Conservation (phyloP, 2,329 filamentous ascomycete species). For the Talaromyces sp. region DNA sequence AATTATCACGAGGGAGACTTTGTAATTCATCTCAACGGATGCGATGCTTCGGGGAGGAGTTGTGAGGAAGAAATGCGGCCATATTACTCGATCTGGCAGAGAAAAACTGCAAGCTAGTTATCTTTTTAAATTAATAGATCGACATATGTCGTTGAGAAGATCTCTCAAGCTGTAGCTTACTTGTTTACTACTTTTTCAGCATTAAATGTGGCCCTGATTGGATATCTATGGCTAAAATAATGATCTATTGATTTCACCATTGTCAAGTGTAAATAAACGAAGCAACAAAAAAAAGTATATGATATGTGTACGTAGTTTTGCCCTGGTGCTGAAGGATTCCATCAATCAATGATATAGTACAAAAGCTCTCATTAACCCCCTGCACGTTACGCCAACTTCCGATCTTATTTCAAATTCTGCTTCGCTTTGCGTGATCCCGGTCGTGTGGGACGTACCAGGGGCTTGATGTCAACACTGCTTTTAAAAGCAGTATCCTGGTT, state of each 20-base stretch:
- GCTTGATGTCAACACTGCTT: conserved; percentile 27
- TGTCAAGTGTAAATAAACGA: neutral
- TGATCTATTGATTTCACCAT: neutral
- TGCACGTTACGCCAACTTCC: neutral
- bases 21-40: conserved; percentile 71
- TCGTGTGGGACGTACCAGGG: neutral
- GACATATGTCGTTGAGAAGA: neutral
- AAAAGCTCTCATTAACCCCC: neutral
- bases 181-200: neutral
- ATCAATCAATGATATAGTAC: conserved; percentile 8
- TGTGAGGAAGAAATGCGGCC: conserved; percentile 68
- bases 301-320: conserved; percentile 3
- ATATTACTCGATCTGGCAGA: conserved; percentile 42
- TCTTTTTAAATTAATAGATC: neutral
- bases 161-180: neutral
- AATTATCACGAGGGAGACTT: conserved; percentile 80
- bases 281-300: neutral
- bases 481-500: conserved; percentile 6
- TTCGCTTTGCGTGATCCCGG: neutral
- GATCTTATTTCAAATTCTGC: neutral
- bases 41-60: conserved; percentile 54
- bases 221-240: neutral
- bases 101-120: conserved; percentile 13
- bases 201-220: neutral
- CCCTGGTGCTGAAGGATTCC: neutral